A percentile compares a stretch with the other conserved stretches of the same genome.
Conservation (phyloP, 495 filamentous ascomycete genomes). For the Neurospora terricola region DNA sequence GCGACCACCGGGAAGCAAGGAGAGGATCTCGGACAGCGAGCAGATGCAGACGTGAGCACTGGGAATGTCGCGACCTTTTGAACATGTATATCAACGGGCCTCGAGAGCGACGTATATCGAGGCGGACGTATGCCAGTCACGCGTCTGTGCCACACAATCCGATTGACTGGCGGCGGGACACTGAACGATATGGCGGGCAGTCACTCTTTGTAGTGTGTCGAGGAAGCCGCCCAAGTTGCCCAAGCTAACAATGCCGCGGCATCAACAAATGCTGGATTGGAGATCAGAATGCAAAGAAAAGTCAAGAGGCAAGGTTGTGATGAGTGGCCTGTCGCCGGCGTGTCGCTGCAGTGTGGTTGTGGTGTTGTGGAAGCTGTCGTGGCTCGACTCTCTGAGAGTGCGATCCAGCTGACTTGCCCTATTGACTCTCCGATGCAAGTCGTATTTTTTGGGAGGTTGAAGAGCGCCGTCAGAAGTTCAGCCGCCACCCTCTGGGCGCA, state of each 20-base stretch:
- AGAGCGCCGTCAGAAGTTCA: slow-evolving; percentile 1
- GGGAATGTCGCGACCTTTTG: neutral
- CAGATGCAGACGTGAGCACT: neutral
- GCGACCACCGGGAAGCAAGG: neutral
- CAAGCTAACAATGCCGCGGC: neutral
- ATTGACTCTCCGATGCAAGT: neutral
- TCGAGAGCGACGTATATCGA: neutral
- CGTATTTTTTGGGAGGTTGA: slow-evolving; percentile 7
- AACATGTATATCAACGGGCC: neutral
- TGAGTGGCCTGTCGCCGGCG: neutral
- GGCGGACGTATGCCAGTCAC: neutral
- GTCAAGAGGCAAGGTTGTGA: neutral
- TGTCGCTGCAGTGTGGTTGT: neutral
- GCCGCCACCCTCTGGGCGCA: slow-evolving; percentile 3
- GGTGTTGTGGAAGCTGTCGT: neutral
- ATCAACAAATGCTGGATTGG: neutral
- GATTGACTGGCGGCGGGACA: neutral
- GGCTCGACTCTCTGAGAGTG: neutral
- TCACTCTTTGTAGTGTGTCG: neutral
- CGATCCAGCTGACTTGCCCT: neutral
- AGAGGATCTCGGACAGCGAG: neutral
- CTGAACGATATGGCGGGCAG: neutral
- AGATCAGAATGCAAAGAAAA: neutral
- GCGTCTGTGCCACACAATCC: neutral
- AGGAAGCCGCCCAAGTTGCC: neutral